These are phyloP conservation scores for Geotrichum phurueaensis DNA, from an alignment of 1,139 yeast genomes.

Conservation along the genomic window DNA sequence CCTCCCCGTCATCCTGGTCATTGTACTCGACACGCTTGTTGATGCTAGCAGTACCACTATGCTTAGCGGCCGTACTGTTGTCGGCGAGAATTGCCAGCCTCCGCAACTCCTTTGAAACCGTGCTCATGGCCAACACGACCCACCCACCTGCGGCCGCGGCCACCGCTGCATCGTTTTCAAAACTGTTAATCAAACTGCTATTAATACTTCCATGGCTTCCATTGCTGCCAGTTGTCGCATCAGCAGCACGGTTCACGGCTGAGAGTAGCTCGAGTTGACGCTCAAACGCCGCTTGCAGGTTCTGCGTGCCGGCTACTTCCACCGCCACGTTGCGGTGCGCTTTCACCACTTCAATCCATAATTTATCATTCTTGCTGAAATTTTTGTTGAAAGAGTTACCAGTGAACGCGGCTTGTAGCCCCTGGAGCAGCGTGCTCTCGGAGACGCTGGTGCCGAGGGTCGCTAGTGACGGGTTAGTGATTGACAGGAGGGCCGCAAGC, in stretches of 20 bases:
- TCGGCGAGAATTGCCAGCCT: slow-evolving; percentile 32
- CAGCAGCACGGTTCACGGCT: slow-evolving; percentile 51
- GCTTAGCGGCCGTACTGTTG: background rate
- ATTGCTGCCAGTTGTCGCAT: slow-evolving; percentile 44
- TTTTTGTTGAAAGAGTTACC: background rate
- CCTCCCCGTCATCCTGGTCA: slow-evolving; percentile 25
- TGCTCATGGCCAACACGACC: slow-evolving; percentile 35
- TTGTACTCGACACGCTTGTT: background rate
- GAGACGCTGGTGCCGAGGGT: slow-evolving; percentile 24
- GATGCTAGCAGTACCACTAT: no score
- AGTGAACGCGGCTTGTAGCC: slow-evolving; percentile 17
- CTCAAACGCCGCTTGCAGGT: slow-evolving; percentile 27
- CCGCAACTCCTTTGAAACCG: slow-evolving; percentile 52
- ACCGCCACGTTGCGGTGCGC: slow-evolving; percentile 30
- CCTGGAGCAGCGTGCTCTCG: slow-evolving; percentile 23
- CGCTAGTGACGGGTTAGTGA: slow-evolving; percentile 22
- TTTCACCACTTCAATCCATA: slow-evolving; percentile 28
- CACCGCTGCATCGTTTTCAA: slow-evolving; percentile 52
- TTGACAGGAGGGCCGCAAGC: slow-evolving; percentile 26
- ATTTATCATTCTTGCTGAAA: slow-evolving; percentile 11
- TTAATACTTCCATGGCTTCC: slow-evolving; percentile 49
- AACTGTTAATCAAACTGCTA: slow-evolving; percentile 67
- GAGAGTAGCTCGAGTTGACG: slow-evolving; percentile 28
- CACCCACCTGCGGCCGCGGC: slow-evolving; percentile 35
- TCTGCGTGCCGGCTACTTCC: slow-evolving; percentile 24